Conservation (phyloP, 768 basidiomycete genomes). For the Kwoniella sp. region DNA sequence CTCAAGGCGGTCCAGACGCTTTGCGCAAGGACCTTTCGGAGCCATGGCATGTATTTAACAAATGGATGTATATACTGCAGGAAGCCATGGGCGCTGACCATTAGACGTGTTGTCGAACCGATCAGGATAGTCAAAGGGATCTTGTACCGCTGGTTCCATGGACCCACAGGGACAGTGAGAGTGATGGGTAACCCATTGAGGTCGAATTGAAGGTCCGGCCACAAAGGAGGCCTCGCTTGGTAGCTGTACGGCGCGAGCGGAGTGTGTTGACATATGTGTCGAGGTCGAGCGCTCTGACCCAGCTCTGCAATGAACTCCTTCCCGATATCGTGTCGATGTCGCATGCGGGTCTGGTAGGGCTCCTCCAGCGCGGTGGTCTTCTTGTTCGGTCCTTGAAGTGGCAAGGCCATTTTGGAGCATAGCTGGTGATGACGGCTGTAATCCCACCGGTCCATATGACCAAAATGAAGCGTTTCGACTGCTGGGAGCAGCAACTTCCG, state of each 20-base stretch:
- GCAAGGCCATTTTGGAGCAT: background rate
- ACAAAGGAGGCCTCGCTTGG: background rate
- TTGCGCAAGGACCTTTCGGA: background rate
- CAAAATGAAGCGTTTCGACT: background rate
- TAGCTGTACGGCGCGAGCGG: background rate
- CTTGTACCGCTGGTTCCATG: background rate
- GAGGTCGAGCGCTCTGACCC: background rate
- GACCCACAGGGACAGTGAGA: background rate
- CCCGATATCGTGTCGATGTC: background rate
- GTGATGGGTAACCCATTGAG: background rate
- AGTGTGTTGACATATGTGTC: slow-evolving; percentile 3
- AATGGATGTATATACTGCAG: background rate
- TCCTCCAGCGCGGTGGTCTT: too few species aligned
- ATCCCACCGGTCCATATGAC: background rate
- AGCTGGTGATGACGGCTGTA: background rate
- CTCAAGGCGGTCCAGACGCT: too few species aligned
- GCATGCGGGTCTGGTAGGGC: too few species aligned
- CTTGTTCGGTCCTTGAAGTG: background rate
- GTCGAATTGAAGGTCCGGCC: background rate
- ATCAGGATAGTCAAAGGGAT: background rate
- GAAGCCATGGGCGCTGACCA: background rate
- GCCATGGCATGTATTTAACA: background rate
- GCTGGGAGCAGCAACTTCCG: background rate
- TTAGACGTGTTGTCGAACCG: slow-evolving; percentile 1
- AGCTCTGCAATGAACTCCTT: background rate